Evolutionary conservation across 306 rosid genomes (phyloP), one percentile per base, ranked within the genome.

Genomic region (Quercus wislizeni): DNA sequence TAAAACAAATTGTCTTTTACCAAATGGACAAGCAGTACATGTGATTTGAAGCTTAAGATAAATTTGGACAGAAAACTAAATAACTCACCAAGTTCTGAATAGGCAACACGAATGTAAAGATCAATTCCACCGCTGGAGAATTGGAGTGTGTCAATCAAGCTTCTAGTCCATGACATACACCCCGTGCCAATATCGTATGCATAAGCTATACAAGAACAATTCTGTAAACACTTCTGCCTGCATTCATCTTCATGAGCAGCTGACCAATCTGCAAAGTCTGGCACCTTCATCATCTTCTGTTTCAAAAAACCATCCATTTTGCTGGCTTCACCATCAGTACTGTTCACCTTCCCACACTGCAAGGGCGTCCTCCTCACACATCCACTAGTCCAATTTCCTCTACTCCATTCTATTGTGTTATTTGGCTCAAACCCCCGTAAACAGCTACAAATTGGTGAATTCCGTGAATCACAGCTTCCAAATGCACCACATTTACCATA

Each of bases 151-250:
- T 73, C 77, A 73, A 73, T 55, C 11, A 73, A 55, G 52, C 2
- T 19, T 55, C 52, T 5, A 6, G 19, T 55, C 77, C 77, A 30
- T 8, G 31, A n/a, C 64, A 73, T 73, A 5, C 65, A 73, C 6
- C 54, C 65, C 1, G 12, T 19, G 54, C 46, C 83, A 74, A 74
- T 14, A 63, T 83, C 83, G 62, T 46, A 86, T 55, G 85, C 86
- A 71, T 86, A 71, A 3, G 83, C 85, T 74, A 5, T 17, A 74
- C 89, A 86, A 12, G 87, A 80, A 64, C 89, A 86, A 56, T 86
- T 83, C 55, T 49, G 3, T 57, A 77, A 80, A 78, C 87, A 86
- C 41, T 43, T 23, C 1, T 8, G 35, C 28, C 79, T 76, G 69
- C 89, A 83, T 5, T 83, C 28, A 1, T 25, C 54, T n/a, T 78